A percentile compares a stretch with the other conserved stretches of the same genome.
Evolutionary conservation across 352 stramenopile genomes (phyloP).

Genomic region (Phytophthora pini): DNA sequence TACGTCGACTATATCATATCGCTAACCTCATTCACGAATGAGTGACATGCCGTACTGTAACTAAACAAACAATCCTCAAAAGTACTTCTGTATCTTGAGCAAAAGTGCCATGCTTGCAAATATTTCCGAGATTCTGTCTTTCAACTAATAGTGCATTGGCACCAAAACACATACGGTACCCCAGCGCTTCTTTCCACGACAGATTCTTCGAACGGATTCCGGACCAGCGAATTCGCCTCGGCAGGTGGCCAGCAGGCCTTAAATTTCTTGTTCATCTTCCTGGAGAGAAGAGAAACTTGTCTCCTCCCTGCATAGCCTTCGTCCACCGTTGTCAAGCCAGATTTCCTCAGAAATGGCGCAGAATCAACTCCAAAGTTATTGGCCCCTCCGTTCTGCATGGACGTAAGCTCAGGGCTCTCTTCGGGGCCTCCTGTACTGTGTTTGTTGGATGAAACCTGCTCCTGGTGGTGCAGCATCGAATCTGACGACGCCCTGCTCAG

Average conservation of each 20-base stretch:
- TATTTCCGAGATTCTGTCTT: neutral
- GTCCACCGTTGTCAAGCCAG: neutral
- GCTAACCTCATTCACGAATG: constrained; percentile 18
- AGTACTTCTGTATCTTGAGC: too few relatives aligned
- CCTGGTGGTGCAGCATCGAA: constrained; percentile 26
- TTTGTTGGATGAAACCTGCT: constrained; percentile 5
- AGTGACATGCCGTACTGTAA: neutral
- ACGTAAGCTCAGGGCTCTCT: constrained; percentile 8
- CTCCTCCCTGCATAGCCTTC: constrained; percentile 4
- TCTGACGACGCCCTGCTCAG: constrained; percentile 31
- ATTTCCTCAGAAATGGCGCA: constrained; percentile 36
- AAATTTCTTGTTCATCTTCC: constrained; percentile 60
- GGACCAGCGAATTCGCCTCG: constrained; percentile 25
- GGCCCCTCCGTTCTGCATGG: constrained; percentile 1
- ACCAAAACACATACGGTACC: constrained; percentile 60
- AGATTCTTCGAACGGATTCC: constrained; percentile 51
- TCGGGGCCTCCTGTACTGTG: neutral
- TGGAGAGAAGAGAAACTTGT: constrained; percentile 53
- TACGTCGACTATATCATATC: constrained; percentile 66
- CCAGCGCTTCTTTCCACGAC: neutral
- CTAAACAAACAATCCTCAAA: too few relatives aligned
- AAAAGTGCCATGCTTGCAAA: too few relatives aligned
- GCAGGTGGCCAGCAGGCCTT: constrained; percentile 39
- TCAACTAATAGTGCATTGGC: constrained; percentile 66
- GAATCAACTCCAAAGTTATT: constrained; percentile 28